phyloP scores from a whole-genome alignment of 306 rosid genomes.

The Leucaena leucocephala region DNA sequence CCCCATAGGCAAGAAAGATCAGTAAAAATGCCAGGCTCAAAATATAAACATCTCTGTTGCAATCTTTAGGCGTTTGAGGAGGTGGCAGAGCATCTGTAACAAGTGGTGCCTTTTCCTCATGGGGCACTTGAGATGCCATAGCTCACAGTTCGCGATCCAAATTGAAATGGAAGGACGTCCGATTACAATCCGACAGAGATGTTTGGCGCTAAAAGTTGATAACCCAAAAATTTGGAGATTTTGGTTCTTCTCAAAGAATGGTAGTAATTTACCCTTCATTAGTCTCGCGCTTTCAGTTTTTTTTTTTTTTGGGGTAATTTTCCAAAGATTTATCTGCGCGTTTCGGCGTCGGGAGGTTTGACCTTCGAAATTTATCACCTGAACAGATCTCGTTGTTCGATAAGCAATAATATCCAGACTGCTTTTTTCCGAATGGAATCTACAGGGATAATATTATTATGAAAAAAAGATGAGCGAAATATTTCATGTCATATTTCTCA shows the following conservation, averaged over 20 bases:
- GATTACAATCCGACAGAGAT: conserved; percentile 38
- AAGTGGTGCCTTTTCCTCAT: background rate
- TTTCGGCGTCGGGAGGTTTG: background rate
- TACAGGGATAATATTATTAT: too few relatives aligned
- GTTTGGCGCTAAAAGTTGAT: background rate
- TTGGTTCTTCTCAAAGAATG: background rate
- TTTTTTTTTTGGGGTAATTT: background rate
- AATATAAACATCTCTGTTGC: conserved; percentile 63
- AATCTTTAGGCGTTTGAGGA: conserved; percentile 27
- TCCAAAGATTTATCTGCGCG: background rate
- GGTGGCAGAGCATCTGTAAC: conserved; percentile 20
- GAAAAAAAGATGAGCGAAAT: too few relatives aligned
- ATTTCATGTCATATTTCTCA: too few relatives aligned
- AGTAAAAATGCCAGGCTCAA: conserved; percentile 69
- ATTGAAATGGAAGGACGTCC: conserved; percentile 34
- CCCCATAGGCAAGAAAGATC: conserved; percentile 84
- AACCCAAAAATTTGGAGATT: conserved; percentile 35
- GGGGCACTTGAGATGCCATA: background rate
- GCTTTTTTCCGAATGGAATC: too few relatives aligned
- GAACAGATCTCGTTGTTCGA: too few relatives aligned
- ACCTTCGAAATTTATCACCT: too few relatives aligned
- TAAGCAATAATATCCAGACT: too few relatives aligned
- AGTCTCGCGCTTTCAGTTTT: background rate
- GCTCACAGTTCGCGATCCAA: conserved; percentile 25
- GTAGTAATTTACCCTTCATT: background rate